Percentiles rank a stretch among this genome's conserved stretches.
These are phyloP conservation scores for Fusarium stilboides DNA, from an alignment of 2,329 filamentous ascomycete genomes.

Conservation along the genomic window DNA sequence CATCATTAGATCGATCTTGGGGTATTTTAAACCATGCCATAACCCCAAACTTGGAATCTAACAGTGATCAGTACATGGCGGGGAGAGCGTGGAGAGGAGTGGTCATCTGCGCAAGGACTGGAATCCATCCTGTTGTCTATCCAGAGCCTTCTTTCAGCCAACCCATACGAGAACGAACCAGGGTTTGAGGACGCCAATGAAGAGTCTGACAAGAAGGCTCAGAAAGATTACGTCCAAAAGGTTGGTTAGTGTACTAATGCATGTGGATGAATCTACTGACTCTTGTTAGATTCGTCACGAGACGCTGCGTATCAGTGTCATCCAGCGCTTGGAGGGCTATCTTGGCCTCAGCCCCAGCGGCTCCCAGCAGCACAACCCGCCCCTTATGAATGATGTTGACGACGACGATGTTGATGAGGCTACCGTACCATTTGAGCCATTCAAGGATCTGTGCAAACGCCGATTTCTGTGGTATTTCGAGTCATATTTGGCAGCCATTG, in stretches of 20 bases:
- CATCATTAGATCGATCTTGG: slow-evolving; percentile 82
- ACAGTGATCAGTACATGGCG: slow-evolving; percentile 85
- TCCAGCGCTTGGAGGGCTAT: slow-evolving; percentile 86
- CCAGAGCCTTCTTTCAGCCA: slow-evolving; percentile 93
- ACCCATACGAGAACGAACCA: slow-evolving; percentile 96
- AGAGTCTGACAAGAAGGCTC: slow-evolving; percentile 78
- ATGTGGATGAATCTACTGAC: slow-evolving; percentile 23
- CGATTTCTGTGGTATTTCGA: slow-evolving; percentile 97
- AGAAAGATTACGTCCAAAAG: slow-evolving; percentile 84
- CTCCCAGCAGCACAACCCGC: slow-evolving; percentile 50
- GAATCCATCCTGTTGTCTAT: slow-evolving; percentile 97
- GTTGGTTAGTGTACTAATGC: slow-evolving; percentile 59
- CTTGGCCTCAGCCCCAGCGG: slow-evolving; percentile 74
- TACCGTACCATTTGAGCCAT: slow-evolving; percentile 80
- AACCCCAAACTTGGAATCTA: slow-evolving; percentile 11
- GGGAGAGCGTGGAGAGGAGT: slow-evolving; percentile 90
- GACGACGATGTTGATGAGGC: slow-evolving; percentile 70
- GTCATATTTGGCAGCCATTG: slow-evolving; percentile 82
- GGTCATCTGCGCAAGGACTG: slow-evolving; percentile 95
- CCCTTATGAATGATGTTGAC: slow-evolving; percentile 57
- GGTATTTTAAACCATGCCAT: slow-evolving; percentile 66
- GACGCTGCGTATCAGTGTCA: slow-evolving; percentile 86
- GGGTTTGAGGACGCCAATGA: slow-evolving; percentile 86
- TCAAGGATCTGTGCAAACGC: slow-evolving; percentile 90
- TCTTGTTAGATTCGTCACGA: slow-evolving; percentile 85